phyloP scores from a whole-genome alignment of 441 rosid species.

The Lepidium campestre region DNA sequence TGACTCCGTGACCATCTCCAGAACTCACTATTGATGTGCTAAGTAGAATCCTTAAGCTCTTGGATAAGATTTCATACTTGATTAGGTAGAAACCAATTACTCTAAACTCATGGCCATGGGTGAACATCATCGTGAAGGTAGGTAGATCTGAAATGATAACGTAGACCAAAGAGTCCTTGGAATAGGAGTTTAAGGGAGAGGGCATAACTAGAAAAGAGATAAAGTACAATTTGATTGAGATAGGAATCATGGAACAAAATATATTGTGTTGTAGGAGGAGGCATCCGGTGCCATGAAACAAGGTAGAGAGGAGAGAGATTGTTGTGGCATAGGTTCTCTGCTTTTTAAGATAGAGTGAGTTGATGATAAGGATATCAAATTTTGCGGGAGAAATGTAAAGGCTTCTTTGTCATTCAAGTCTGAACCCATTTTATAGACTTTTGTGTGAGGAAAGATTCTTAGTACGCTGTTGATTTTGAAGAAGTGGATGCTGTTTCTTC shows the following conservation, averaged over 20 bases:
- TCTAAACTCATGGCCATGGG: not conserved
- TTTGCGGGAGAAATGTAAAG: conserved; percentile 14
- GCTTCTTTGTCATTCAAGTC: not conserved
- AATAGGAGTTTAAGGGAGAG: not conserved
- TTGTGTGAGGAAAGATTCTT: not conserved
- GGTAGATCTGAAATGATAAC: not conserved
- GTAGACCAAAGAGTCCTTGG: not conserved
- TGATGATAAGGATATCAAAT: not conserved
- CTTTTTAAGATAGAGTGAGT: not conserved
- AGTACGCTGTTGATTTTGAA: not conserved
- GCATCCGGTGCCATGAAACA: conserved; percentile 61
- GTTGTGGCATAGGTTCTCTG: not conserved
- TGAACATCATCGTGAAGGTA: not conserved
- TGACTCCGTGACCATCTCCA: conserved; percentile 39
- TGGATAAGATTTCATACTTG: not conserved
- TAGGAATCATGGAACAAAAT: conserved; percentile 25
- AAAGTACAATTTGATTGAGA: not conserved
- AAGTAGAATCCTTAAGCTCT: not conserved
- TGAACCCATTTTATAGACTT: not conserved
- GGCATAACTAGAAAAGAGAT: not conserved
- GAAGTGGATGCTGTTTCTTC: not conserved
- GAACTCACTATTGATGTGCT: conserved; percentile 26
- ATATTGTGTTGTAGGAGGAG: conserved; percentile 56
- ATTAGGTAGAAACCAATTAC: not conserved
- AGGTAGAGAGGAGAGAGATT: conserved; percentile 7